Conservation (phyloP, 495 filamentous ascomycete genomes). For the Corynascus novoguineensis region DNA sequence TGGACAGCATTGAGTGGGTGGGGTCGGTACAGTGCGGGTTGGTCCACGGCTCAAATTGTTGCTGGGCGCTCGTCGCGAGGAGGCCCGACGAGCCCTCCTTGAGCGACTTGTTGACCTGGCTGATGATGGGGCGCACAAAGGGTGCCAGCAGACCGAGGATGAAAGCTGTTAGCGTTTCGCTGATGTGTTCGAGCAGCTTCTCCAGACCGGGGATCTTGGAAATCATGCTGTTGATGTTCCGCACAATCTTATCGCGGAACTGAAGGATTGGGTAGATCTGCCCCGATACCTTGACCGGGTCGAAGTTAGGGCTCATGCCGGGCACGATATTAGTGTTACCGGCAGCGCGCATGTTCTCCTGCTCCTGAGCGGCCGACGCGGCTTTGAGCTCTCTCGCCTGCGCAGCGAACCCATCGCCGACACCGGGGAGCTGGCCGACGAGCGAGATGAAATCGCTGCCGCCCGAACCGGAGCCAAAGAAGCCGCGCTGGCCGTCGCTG, state of each 20-base stretch:
- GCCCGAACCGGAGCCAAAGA: constrained; percentile 36
- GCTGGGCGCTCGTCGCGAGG: constrained; percentile 70
- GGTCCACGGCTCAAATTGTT: constrained; percentile 89
- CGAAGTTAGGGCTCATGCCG: constrained; percentile 68
- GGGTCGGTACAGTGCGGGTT: constrained; percentile 81
- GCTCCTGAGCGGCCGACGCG: constrained; percentile 67
- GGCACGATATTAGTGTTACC: constrained; percentile 49
- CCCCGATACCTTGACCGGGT: constrained; percentile 70
- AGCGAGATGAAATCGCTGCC: constrained; percentile 59
- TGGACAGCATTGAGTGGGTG: constrained; percentile 89
- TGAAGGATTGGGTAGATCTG: constrained; percentile 93
- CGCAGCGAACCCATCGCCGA: constrained; percentile 61
- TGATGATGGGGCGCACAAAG: constrained; percentile 85
- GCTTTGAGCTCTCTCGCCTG: constrained; percentile 74
- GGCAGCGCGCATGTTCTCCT: constrained; percentile 44
- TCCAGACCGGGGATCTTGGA: constrained; percentile 91
- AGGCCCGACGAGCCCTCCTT: constrained; percentile 78
- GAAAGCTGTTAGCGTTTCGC: constrained; percentile 84
- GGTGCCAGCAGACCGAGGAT: constrained; percentile 84
- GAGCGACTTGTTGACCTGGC: constrained; percentile 70
- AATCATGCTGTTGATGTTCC: constrained; percentile 72
- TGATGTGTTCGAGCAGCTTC: constrained; percentile 79
- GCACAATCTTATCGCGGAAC: constrained; percentile 90
- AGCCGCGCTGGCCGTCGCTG: constrained; percentile 34
- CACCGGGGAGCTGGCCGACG: constrained; percentile 71